Conservation (phyloP, 208 protist species). For the Histomonas meleagridis region DNA sequence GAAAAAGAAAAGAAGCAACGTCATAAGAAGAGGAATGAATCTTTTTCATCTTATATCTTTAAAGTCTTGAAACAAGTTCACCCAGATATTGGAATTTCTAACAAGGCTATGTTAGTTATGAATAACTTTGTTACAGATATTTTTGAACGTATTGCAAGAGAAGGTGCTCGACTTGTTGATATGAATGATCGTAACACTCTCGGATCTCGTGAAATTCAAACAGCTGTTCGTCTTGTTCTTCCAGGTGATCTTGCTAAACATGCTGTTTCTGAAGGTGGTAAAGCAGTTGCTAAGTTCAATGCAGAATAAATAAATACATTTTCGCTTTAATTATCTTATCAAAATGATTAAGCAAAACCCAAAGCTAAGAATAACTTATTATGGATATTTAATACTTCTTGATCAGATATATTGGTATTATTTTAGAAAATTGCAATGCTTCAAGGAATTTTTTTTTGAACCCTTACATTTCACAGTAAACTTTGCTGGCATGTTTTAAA, state of each 20-base stretch:
- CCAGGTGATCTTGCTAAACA: slow-evolving; percentile 92
- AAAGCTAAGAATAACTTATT: too few relatives aligned
- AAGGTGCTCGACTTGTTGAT: slow-evolving; percentile 80
- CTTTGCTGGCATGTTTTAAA: too few relatives aligned
- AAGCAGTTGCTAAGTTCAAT: slow-evolving; percentile 72
- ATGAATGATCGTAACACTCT: slow-evolving; percentile 89
- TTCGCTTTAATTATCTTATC: too few relatives aligned
- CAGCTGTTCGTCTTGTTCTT: slow-evolving; percentile 86
- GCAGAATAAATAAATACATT: background rate
- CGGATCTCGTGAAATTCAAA: slow-evolving; percentile 75
- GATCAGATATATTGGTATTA: too few relatives aligned
- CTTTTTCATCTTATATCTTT: slow-evolving; percentile 75
- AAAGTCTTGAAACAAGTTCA: slow-evolving; percentile 81
- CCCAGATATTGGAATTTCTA: slow-evolving; percentile 70
- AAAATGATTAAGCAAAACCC: too few relatives aligned
- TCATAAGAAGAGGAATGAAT: slow-evolving; percentile 64
- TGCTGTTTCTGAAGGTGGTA: slow-evolving; percentile 92
- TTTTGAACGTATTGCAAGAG: slow-evolving; percentile 82
- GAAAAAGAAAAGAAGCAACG: slow-evolving; percentile 18
- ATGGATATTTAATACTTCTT: too few relatives aligned
- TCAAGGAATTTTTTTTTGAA: too few relatives aligned
- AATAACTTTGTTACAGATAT: slow-evolving; percentile 80
- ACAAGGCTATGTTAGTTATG: slow-evolving; percentile 22
- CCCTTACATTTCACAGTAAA: too few relatives aligned
- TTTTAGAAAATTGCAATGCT: too few relatives aligned